phyloP scores from a whole-genome alignment of 2,329 filamentous ascomycete genomes.

The Myotisia sp. region DNA sequence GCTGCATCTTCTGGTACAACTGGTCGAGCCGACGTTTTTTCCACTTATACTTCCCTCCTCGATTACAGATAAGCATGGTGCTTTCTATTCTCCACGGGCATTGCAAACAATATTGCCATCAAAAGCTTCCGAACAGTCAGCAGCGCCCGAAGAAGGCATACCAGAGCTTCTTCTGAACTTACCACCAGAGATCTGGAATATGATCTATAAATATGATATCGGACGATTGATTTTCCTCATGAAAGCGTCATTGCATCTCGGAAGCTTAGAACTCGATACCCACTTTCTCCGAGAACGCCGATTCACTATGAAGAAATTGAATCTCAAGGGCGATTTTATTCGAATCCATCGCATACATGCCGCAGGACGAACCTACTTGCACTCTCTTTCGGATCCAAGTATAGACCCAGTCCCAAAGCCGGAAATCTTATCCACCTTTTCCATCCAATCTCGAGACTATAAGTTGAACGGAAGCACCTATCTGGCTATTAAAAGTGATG shows the following conservation, averaged over 20 bases:
- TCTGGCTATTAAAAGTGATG: constrained; percentile 4
- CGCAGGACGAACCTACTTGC: constrained; percentile 1
- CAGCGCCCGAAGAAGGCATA: neutral
- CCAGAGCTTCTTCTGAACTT: neutral
- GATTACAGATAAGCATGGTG: neutral
- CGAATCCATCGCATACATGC: constrained; percentile 4
- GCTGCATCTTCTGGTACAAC: constrained; percentile 3
- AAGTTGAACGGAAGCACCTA: constrained; percentile 1
- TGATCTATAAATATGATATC: constrained; percentile 3
- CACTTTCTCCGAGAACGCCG: neutral
- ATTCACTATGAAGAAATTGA: neutral
- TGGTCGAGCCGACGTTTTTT: constrained; percentile 6
- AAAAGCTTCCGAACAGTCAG: neutral
- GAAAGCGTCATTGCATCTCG: neutral
- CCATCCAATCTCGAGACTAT: constrained; percentile 1
- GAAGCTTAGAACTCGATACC: neutral
- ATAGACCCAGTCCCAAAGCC: constrained; percentile 13
- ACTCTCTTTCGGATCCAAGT: constrained; percentile 16
- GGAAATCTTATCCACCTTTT: no score
- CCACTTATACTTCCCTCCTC: neutral
- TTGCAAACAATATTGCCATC: neutral
- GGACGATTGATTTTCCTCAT: constrained; percentile 3
- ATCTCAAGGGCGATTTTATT: neutral
- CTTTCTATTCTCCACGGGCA: constrained; percentile 1
- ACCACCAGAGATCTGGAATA: constrained; percentile 1